These are phyloP conservation scores for Globisporangium iwayamae DNA, from an alignment of 352 stramenopile genomes.

Conservation along the genomic window DNA sequence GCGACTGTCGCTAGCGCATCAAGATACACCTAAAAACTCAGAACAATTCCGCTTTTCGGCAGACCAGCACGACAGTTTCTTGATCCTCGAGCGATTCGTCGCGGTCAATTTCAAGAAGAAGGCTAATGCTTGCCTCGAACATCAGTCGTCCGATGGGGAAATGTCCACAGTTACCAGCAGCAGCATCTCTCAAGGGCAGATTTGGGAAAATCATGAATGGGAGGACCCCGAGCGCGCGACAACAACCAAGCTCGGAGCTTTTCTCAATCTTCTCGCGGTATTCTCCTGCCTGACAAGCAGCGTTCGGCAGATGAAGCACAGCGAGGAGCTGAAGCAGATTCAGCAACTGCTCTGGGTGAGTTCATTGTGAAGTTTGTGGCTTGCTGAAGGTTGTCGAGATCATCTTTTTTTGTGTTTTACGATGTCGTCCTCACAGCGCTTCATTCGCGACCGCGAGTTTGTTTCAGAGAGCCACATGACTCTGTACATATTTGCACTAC, in stretches of 20 bases:
- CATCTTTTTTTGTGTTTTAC: neutral
- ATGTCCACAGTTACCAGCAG: too few relatives aligned
- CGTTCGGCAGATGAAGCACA: conserved; percentile 10
- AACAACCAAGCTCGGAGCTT: conserved; percentile 5
- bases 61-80: conserved; percentile 8
- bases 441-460: conserved; percentile 19
- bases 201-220: conserved; percentile 14
- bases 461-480: conserved; percentile 14
- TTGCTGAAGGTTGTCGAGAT: neutral
- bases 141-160: too few relatives aligned
- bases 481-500: conserved; percentile 16
- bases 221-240: neutral
- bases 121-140: neutral
- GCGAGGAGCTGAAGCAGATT: conserved; percentile 16
- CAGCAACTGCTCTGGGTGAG: conserved; percentile 14
- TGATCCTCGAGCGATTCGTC: conserved; percentile 8
- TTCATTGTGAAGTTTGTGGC: neutral
- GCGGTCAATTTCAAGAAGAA: neutral
- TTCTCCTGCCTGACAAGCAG: conserved; percentile 8
- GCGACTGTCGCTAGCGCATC: neutral
- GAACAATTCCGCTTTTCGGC: conserved; percentile 10
- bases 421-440: conserved; percentile 5
- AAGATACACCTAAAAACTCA: neutral
- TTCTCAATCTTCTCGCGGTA: conserved; percentile 15
- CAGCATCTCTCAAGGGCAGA: conserved; percentile 2